These are phyloP conservation scores for Plenodomus tracheiphilus DNA, from an alignment of 2,329 filamentous ascomycete species.

Conservation along the genomic window DNA sequence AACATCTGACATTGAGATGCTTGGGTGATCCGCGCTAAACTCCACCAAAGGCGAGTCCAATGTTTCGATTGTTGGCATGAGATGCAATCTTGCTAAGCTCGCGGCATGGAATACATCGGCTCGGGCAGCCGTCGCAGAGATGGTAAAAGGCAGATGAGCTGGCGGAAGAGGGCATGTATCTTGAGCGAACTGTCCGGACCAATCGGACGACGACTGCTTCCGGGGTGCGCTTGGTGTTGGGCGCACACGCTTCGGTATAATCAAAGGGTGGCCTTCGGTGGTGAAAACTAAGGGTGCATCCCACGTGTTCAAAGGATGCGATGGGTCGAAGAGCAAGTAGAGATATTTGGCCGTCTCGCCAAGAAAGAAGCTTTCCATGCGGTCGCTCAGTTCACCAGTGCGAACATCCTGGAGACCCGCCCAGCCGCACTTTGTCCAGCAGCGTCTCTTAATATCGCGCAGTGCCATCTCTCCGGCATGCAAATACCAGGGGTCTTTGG, in stretches of 20 bases:
- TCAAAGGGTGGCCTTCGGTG: constrained; percentile 90
- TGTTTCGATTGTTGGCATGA: constrained; percentile 64
- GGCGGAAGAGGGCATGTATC: constrained; percentile 70
- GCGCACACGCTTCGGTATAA: constrained; percentile 65
- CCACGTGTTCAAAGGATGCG: constrained; percentile 83
- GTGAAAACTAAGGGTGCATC: constrained; percentile 92
- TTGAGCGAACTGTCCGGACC: constrained; percentile 32
- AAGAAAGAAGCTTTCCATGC: constrained; percentile 99
- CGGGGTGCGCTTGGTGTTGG: constrained; percentile 8
- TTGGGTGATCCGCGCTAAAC: constrained; percentile 58
- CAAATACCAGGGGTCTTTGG: constrained; percentile 92
- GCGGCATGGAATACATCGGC: constrained; percentile 87
- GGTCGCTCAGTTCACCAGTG: constrained; percentile 81
- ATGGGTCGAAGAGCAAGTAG: constrained; percentile 83
- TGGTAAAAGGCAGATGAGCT: constrained; percentile 64
- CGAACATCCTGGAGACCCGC: constrained; percentile 69
- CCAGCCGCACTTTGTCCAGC: constrained; percentile 92
- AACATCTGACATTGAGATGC: constrained; percentile 58
- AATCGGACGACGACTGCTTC: constrained; percentile 2
- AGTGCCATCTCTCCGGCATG: constrained; percentile 96
- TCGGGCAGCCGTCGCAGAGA: constrained; percentile 79
- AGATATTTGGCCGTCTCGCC: constrained; percentile 97
- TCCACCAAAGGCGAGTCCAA: constrained; percentile 61
- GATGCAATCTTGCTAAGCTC: constrained; percentile 78
- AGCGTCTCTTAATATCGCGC: constrained; percentile 82